These are phyloP conservation scores for Sclerotinia trifoliorum DNA, from an alignment of 2,329 filamentous ascomycete genomes.

Conservation along the genomic window DNA sequence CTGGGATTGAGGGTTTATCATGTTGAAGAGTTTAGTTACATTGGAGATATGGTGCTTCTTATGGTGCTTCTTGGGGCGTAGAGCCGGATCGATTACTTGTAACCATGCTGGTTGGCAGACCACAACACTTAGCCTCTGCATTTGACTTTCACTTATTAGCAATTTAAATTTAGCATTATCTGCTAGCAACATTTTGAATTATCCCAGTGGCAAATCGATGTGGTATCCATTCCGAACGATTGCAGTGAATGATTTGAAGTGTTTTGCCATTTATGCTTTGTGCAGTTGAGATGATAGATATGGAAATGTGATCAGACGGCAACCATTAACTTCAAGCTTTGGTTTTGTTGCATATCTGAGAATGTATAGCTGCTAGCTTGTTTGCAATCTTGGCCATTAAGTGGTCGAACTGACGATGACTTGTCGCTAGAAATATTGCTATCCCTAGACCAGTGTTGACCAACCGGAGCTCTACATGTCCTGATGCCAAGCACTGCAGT, in stretches of 20 bases:
- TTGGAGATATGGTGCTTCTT: neutral
- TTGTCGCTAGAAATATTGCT: neutral
- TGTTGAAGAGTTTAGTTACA: neutral
- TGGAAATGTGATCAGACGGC: neutral
- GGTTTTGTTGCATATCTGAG: neutral
- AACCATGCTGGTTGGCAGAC: neutral
- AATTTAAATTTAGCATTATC: neutral
- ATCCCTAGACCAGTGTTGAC: too few species aligned
- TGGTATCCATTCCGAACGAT: neutral
- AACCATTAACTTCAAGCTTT: neutral
- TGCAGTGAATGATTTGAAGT: neutral
- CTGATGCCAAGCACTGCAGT: too few species aligned
- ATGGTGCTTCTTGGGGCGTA: neutral
- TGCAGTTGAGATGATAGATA: neutral
- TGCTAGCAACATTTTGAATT: neutral
- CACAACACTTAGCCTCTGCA: neutral
- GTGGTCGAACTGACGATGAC: neutral
- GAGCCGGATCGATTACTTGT: neutral
- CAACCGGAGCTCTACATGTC: too few species aligned
- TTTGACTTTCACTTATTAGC: neutral
- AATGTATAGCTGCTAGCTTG: neutral
- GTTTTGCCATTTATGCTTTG: neutral
- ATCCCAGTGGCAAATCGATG: neutral
- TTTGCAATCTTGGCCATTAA: neutral
- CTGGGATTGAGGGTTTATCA: neutral